phyloP scores from a whole-genome alignment of 257 asterid species.

The Prunella vulgaris region DNA sequence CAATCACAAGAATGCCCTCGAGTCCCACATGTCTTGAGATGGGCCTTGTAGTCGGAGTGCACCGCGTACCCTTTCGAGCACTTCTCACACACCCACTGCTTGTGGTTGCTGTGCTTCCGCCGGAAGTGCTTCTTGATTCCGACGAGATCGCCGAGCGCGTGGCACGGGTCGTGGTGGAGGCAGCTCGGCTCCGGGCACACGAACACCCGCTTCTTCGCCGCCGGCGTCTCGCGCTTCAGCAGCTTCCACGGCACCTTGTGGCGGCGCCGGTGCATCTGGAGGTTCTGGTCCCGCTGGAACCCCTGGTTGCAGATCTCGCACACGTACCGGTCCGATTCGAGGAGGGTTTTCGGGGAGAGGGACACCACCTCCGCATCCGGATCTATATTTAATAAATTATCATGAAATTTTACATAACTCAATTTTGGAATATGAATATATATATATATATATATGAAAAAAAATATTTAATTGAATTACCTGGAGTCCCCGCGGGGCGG shows the following conservation, averaged over 20 bases:
- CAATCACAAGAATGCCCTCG: slow-evolving; percentile 78
- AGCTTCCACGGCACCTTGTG: slow-evolving; percentile 97
- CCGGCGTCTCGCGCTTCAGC: slow-evolving; percentile 58
- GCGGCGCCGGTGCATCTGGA: slow-evolving; percentile 86
- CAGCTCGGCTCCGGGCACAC: slow-evolving; percentile 77
- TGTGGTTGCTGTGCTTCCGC: slow-evolving; percentile 60
- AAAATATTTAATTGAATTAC: slow-evolving; percentile 20
- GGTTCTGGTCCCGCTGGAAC: slow-evolving; percentile 85
- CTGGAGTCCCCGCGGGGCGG: slow-evolving; percentile 94
- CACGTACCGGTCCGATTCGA: slow-evolving; percentile 83
- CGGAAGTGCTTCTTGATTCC: slow-evolving; percentile 69
- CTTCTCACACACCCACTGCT: slow-evolving; percentile 61
- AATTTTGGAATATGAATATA: too few species aligned
- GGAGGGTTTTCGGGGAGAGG: slow-evolving; percentile 67
- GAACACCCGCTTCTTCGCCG: slow-evolving; percentile 43
- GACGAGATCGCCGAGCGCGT: slow-evolving; percentile 75
- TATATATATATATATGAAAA: background rate
- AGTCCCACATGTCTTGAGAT: slow-evolving; percentile 73
- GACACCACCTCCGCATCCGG: slow-evolving; percentile 94
- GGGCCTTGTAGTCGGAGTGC: slow-evolving; percentile 70
- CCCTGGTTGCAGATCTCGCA: slow-evolving; percentile 98
- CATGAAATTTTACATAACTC: too few species aligned
- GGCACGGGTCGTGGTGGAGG: slow-evolving; percentile 72
- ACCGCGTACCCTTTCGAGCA: slow-evolving; percentile 70
- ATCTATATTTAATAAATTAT: slow-evolving; percentile 31